Conservation (phyloP, 139 green algal genomes). For the Dunaliella sp. region DNA sequence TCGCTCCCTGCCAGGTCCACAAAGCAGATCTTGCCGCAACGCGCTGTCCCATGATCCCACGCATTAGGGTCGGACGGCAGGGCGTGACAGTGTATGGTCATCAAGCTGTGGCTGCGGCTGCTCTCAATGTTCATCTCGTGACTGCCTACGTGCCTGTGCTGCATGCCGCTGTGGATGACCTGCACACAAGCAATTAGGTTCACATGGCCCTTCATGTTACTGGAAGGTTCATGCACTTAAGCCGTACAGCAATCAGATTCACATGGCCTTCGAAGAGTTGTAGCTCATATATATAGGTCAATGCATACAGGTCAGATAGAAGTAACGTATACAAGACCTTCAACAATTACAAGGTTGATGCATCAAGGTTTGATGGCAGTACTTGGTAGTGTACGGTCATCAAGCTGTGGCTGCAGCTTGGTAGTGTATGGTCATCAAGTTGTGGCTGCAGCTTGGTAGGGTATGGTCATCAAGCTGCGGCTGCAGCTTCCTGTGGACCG, state of each 20-base stretch:
- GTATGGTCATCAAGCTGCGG: conserved; percentile 87
- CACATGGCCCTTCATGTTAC: too few species aligned
- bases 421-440: conserved; percentile 84
- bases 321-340: too few species aligned
- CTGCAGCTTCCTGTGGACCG: conserved; percentile 81
- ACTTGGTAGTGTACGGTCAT: background rate
- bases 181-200: too few species aligned
- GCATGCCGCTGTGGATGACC: conserved; percentile 71
- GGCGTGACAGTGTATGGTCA: conserved; percentile 78
- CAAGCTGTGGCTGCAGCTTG: conserved; percentile 31
- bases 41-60: conserved; percentile 54
- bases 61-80: conserved; percentile 25
- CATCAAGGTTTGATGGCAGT: too few species aligned
- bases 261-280: too few species aligned
- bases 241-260: too few species aligned
- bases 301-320: too few species aligned
- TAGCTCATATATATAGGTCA: too few species aligned
- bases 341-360: too few species aligned
- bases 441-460: conserved; percentile 72
- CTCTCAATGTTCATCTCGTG: conserved; percentile 87
- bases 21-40: conserved; percentile 80
- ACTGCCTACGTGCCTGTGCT: conserved; percentile 69
- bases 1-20: conserved; percentile 93
- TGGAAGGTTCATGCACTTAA: too few species aligned
- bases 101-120: conserved; percentile 78